Conservation (phyloP, 305 asterid species). For the Fraxinus nigra region DNA sequence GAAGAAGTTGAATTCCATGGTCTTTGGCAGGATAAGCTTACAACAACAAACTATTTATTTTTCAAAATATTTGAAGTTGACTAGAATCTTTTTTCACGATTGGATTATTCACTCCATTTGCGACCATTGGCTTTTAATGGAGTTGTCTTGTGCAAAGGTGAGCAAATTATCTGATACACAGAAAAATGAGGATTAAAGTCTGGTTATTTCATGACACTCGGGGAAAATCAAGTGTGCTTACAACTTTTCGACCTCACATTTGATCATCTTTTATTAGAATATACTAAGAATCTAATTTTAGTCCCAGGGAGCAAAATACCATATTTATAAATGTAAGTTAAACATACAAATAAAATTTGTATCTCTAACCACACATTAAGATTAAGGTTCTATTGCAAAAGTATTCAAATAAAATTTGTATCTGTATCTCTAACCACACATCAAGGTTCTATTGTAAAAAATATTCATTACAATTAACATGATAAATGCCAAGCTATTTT, state of each 20-base stretch:
- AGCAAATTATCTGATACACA: background rate
- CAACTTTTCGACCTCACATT: no score
- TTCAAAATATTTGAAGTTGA: background rate
- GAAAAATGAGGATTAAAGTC: background rate
- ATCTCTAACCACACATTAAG: background rate
- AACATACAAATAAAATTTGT: background rate
- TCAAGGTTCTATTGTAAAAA: no score
- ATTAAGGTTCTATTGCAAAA: background rate
- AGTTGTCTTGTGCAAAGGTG: background rate
- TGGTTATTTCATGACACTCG: background rate
- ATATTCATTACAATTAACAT: no score
- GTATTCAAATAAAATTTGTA: no score
- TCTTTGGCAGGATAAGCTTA: background rate
- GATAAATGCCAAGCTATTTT: no score
- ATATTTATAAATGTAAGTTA: no score
- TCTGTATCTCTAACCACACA: no score
- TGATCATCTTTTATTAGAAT: no score
- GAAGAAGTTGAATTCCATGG: background rate
- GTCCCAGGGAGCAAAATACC: no score
- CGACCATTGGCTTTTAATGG: background rate
- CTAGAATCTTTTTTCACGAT: background rate
- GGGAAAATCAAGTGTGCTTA: background rate
- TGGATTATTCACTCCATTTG: background rate
- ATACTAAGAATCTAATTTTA: no score
- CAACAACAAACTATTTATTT: no score